Evolutionary conservation across 139 green algal genomes (phyloP).

Genomic region (Auxenochlorella pyrenoidosa): DNA sequence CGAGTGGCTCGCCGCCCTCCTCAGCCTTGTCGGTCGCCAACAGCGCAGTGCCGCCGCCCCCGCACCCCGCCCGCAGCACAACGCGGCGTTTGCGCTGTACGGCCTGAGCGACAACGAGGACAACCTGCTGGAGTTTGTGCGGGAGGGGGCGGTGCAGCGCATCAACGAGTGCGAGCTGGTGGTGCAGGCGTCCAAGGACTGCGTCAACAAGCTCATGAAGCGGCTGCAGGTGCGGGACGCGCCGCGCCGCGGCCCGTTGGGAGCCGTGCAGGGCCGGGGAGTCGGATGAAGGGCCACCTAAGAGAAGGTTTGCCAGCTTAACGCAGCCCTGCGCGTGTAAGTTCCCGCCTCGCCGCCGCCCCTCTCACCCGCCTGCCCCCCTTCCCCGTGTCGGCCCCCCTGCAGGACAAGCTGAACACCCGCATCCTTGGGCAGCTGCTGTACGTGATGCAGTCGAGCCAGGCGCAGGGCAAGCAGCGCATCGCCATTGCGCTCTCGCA

Average conservation of each 20-base stretch:
- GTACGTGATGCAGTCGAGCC: conserved; percentile 74
- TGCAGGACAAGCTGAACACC: conserved; percentile 81
- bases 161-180: conserved; percentile 80
- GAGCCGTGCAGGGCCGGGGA: too few relatives aligned
- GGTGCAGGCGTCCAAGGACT: conserved; percentile 90
- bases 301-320: too few relatives aligned
- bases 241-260: too few relatives aligned
- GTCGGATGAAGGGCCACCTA: too few relatives aligned
- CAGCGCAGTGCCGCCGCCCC: not conserved
- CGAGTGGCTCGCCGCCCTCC: too few relatives aligned
- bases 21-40: too few relatives aligned
- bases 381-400: too few relatives aligned
- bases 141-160: conserved; percentile 56
- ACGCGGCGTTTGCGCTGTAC: conserved; percentile 96
- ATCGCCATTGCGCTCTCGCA: conserved; percentile 85
- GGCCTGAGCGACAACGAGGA: conserved; percentile 97
- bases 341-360: too few relatives aligned
- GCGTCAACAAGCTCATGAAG: conserved; percentile 96
- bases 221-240: conserved; percentile 63
- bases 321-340: too few relatives aligned
- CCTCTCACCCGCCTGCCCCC: not conserved
- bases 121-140: conserved; percentile 95
- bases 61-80: conserved; percentile 76
- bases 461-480: conserved; percentile 60
- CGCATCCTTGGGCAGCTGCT: conserved; percentile 73